Conservation (phyloP, 306 rosid species). For the Carpinus fangiana region DNA sequence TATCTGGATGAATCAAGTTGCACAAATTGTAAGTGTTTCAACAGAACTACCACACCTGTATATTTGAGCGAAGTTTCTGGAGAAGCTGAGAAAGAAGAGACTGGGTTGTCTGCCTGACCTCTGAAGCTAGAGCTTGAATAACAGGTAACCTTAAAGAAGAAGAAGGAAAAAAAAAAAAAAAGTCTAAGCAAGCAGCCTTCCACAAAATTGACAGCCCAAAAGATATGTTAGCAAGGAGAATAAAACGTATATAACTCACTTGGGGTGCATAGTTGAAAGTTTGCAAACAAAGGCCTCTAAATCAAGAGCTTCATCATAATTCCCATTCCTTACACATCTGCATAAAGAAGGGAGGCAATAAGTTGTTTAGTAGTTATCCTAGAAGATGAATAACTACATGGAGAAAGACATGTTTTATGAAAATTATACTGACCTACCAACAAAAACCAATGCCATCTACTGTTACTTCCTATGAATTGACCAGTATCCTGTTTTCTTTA, state of each 20-base stretch:
- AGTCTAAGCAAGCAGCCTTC: constrained; percentile 24
- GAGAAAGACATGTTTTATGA: background rate
- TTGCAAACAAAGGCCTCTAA: constrained; percentile 91
- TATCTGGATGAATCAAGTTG: constrained; percentile 17
- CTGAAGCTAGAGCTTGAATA: constrained; percentile 86
- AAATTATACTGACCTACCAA: background rate
- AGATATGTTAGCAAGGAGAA: constrained; percentile 13
- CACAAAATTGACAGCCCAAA: constrained; percentile 11
- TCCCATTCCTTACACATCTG: constrained; percentile 97
- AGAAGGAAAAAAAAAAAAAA: background rate
- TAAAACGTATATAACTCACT: constrained; percentile 45
- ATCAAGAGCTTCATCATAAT: constrained; percentile 96
- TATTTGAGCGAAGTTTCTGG: constrained; percentile 95
- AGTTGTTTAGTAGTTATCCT: constrained; percentile 10
- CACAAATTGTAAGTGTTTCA: constrained; percentile 4
- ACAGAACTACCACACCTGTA: constrained; percentile 63
- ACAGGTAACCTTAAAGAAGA: constrained; percentile 56
- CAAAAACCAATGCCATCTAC: background rate
- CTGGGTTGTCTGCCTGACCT: constrained; percentile 87
- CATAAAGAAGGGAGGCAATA: constrained; percentile 26
- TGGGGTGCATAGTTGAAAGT: constrained; percentile 96
- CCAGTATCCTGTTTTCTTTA: background rate
- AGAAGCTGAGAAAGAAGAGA: constrained; percentile 97
- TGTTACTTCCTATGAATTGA: background rate
- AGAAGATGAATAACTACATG: background rate